Percentiles rank a stretch among this genome's conserved stretches.
Conservation (phyloP, 345 rosid genomes). For the Arabis alpina region DNA sequence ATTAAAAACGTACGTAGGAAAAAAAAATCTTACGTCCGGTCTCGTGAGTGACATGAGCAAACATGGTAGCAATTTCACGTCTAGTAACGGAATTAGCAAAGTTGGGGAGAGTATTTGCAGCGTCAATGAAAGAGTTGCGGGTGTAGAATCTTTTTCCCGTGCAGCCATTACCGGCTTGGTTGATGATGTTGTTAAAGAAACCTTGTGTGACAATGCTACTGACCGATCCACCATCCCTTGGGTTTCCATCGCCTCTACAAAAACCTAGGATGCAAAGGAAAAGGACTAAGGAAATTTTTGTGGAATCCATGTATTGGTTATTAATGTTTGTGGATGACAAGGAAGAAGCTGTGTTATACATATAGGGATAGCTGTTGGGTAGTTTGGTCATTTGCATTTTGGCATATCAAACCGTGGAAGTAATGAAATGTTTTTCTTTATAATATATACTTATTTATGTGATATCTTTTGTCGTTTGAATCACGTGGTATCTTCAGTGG, state of each 20-base stretch:
- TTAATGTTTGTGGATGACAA: constrained; percentile 11
- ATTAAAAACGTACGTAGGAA: neutral
- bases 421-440: neutral
- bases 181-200: no score
- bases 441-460: no score
- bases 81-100: no score
- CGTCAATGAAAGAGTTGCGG: no score
- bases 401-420: neutral
- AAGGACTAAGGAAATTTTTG: constrained; percentile 24
- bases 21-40: neutral
- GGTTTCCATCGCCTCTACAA: constrained; percentile 34
- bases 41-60: no score
- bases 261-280: constrained; percentile 43
- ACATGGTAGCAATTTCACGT: no score
- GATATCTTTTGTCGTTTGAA: no score
- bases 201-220: no score
- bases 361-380: constrained; percentile 23
- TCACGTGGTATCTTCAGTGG: no score
- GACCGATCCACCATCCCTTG: constrained; percentile 12
- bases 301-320: constrained; percentile 22
- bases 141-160: no score
- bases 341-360: constrained; percentile 7
- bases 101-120: no score
- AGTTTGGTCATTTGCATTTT: constrained; percentile 30
- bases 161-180: no score